Conservation (phyloP, 257 asterid genomes). For the Anisodus tanguticus region DNA sequence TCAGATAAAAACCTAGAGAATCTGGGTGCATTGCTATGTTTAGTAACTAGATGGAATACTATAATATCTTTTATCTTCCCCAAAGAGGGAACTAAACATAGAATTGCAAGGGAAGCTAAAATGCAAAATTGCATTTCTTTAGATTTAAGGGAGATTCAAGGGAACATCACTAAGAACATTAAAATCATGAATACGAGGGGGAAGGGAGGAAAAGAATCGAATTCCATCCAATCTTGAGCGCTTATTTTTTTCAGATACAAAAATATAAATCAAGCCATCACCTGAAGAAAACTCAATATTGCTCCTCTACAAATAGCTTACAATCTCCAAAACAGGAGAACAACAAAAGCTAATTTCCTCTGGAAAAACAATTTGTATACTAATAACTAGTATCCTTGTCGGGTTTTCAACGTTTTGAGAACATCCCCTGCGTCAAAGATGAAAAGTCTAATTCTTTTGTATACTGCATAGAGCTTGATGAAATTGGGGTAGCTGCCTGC, state of each 20-base stretch:
- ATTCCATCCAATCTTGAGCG: slow-evolving; percentile 38
- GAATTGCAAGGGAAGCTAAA: background rate
- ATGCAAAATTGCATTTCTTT: background rate
- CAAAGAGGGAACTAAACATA: background rate
- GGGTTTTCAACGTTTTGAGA: slow-evolving; percentile 62
- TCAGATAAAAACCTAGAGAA: no score
- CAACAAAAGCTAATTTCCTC: slow-evolving; percentile 43
- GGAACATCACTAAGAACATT: background rate
- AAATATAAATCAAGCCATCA: slow-evolving; percentile 42
- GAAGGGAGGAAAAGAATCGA: background rate
- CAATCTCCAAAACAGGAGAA: slow-evolving; percentile 51
- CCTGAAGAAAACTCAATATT: slow-evolving; percentile 38
- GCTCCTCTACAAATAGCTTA: slow-evolving; percentile 56
- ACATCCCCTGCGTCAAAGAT: slow-evolving; percentile 86
- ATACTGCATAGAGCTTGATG: slow-evolving; percentile 57
- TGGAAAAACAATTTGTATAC: slow-evolving; percentile 32
- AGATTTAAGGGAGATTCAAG: background rate
- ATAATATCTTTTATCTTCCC: background rate
- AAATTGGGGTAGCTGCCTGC: slow-evolving; percentile 48
- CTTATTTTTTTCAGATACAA: slow-evolving; percentile 49
- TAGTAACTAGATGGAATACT: background rate
- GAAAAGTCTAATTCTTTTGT: slow-evolving; percentile 89
- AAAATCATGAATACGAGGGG: background rate
- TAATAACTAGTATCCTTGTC: slow-evolving; percentile 28
- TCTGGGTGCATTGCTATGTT: no score